phyloP scores from a whole-genome alignment of 148 eudicot genomes.

The Nyssa sinensis region DNA sequence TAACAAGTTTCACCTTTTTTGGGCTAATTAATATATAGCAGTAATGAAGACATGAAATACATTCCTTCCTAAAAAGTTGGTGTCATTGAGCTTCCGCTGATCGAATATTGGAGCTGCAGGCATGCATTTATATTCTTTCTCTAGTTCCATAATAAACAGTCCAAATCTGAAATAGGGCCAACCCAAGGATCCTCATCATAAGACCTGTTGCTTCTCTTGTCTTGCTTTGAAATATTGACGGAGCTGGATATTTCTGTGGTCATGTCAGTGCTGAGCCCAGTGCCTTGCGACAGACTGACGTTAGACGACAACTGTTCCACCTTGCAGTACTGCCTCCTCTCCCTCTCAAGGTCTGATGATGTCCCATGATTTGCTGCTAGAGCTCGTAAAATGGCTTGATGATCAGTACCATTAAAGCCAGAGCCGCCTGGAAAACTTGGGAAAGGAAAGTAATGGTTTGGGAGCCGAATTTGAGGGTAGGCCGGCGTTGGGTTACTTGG shows the following conservation, averaged over 20 bases:
- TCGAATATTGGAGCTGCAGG: too few relatives aligned
- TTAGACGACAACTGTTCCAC: constrained; percentile 19
- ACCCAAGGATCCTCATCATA: constrained; percentile 5
- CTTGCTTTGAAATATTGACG: background rate
- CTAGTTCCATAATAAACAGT: constrained; percentile 14
- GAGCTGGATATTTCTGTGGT: constrained; percentile 20
- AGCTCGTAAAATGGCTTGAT: background rate
- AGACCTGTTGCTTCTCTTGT: background rate
- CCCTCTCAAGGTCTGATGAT: background rate
- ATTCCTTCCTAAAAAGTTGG: too few relatives aligned
- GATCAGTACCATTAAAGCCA: background rate
- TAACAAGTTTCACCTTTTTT: too few relatives aligned
- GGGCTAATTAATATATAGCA: too few relatives aligned
- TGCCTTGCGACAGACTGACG: constrained; percentile 22
- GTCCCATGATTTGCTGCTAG: background rate
- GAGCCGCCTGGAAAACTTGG: background rate
- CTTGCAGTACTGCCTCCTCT: constrained; percentile 6
- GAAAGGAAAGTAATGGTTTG: background rate
- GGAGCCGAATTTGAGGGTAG: background rate
- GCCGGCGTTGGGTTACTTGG: background rate
- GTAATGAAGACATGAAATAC: too few relatives aligned
- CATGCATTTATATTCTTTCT: too few relatives aligned
- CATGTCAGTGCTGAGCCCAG: constrained; percentile 10
- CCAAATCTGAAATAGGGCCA: constrained; percentile 13
- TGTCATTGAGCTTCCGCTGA: too few relatives aligned